Conservation (phyloP, 345 rosid species). For the Arabidopsis suecica region DNA sequence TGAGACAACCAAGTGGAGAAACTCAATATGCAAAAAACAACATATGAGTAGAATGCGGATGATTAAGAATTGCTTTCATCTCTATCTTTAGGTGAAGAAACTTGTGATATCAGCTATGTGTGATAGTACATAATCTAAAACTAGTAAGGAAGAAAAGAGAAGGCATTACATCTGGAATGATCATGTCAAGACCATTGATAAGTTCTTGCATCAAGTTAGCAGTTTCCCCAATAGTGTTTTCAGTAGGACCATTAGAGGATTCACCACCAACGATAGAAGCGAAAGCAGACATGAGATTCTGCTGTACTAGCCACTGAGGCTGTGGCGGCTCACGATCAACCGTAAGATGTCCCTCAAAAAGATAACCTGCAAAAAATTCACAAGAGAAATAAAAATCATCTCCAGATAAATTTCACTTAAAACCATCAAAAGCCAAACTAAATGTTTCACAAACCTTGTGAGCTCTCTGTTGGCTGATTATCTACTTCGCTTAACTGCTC, state of each 20-base stretch:
- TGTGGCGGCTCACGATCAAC: slow-evolving; percentile 96
- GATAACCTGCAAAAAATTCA: slow-evolving; percentile 61
- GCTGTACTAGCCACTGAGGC: slow-evolving; percentile 84
- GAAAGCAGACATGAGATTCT: slow-evolving; percentile 67
- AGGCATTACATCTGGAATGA: slow-evolving; percentile 70
- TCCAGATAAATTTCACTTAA: neutral
- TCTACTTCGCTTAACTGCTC: slow-evolving; percentile 62
- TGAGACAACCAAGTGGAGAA: neutral
- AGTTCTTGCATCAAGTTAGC: slow-evolving; percentile 66
- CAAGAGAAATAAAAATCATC: neutral
- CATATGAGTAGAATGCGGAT: neutral
- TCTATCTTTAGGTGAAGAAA: neutral
- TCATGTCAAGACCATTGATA: slow-evolving; percentile 56
- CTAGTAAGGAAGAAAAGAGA: slow-evolving; percentile 5
- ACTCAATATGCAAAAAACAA: neutral
- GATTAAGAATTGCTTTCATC: neutral
- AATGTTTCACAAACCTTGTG: slow-evolving; percentile 51
- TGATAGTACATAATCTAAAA: neutral
- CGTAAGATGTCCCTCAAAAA: slow-evolving; percentile 92
- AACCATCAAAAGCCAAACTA: neutral
- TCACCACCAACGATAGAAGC: slow-evolving; percentile 60
- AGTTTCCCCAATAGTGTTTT: slow-evolving; percentile 47
- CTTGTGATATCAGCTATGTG: slow-evolving; percentile 1
- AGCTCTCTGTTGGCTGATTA: slow-evolving; percentile 42
- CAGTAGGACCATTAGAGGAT: slow-evolving; percentile 54